Conservation (phyloP, 2,329 filamentous ascomycete genomes). For the Rasamsonia emersonii region DNA sequence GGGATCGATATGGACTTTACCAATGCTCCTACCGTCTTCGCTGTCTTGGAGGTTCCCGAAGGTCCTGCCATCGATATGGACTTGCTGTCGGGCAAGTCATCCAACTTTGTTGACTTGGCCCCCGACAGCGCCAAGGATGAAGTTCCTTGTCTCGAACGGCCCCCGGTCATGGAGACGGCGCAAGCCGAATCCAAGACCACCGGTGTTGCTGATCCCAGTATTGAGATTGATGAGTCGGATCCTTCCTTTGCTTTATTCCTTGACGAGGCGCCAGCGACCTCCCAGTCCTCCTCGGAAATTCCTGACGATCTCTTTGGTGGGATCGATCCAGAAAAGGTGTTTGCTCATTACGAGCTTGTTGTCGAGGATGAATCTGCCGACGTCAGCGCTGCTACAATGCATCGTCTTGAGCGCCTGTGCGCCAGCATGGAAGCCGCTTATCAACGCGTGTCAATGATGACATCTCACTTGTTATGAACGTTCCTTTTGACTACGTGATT, state of each 20-base stretch:
- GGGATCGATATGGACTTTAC: conserved; percentile 37
- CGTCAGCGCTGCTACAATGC: conserved; percentile 17
- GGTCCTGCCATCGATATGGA: conserved; percentile 53
- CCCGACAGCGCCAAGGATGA: conserved; percentile 42
- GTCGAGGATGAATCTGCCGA: conserved; percentile 32
- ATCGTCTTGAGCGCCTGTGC: conserved; percentile 29
- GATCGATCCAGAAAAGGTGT: conserved; percentile 55
- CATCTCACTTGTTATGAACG: conserved; percentile 29
- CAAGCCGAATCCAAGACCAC: conserved; percentile 7
- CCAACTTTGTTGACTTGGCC: conserved; percentile 41
- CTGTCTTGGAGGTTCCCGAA: conserved; percentile 62
- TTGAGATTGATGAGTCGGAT: conserved; percentile 49
- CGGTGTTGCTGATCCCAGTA: conserved; percentile 18
- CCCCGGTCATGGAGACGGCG: conserved; percentile 14
- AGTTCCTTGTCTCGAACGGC: conserved; percentile 39
- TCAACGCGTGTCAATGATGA: conserved; percentile 31
- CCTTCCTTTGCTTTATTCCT: conserved; percentile 42
- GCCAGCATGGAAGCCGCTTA: conserved; percentile 35
- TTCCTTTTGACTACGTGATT: conserved; percentile 16
- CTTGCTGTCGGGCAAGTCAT: conserved; percentile 62
- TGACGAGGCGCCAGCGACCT: conserved; percentile 37
- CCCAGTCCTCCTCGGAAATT: conserved; percentile 33
- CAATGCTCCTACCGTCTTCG: conserved; percentile 45
- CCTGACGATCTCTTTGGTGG: conserved; percentile 37
- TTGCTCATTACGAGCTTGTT: conserved; percentile 56